Conservation (phyloP, 2,329 filamentous ascomycete species). For the Fusarium luffae region DNA sequence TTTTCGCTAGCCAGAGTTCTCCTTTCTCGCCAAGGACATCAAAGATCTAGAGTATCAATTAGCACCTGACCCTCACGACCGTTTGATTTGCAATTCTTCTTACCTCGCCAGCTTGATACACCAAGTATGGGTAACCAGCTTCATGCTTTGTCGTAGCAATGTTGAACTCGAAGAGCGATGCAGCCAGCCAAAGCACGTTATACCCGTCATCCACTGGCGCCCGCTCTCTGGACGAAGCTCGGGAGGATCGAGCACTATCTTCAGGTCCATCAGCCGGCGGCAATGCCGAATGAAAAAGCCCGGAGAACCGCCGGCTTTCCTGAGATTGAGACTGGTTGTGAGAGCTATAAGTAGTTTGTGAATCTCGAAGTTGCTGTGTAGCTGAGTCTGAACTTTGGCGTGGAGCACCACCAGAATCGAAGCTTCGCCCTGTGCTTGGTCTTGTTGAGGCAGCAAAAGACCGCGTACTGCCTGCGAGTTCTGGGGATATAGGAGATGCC, state of each 20-base stretch:
- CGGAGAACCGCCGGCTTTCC: constrained; percentile 71
- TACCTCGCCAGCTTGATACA: constrained; percentile 92
- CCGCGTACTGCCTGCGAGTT: constrained; percentile 61
- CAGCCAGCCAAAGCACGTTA: constrained; percentile 88
- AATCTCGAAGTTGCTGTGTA: constrained; percentile 62
- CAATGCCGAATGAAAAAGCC: constrained; percentile 87
- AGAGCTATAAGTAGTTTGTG: constrained; percentile 65
- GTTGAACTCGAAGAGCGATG: constrained; percentile 96
- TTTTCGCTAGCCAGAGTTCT: constrained; percentile 96
- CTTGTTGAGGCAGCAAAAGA: constrained; percentile 60
- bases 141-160: constrained; percentile 93
- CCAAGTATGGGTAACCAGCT: constrained; percentile 94
- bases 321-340: constrained; percentile 56
- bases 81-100: constrained; percentile 43
- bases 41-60: constrained; percentile 68
- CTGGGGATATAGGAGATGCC: constrained; percentile 66
- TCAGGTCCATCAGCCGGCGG: constrained; percentile 77
- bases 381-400: constrained; percentile 65
- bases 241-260: constrained; percentile 64
- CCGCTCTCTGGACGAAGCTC: constrained; percentile 70
- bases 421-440: constrained; percentile 70
- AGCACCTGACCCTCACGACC: neutral
- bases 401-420: constrained; percentile 63
- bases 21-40: constrained; percentile 96
- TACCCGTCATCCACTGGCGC: constrained; percentile 66